Percentiles rank a stretch among this genome's conserved stretches.
Conservation (phyloP, 306 rosid species). For the Rosa persica region DNA sequence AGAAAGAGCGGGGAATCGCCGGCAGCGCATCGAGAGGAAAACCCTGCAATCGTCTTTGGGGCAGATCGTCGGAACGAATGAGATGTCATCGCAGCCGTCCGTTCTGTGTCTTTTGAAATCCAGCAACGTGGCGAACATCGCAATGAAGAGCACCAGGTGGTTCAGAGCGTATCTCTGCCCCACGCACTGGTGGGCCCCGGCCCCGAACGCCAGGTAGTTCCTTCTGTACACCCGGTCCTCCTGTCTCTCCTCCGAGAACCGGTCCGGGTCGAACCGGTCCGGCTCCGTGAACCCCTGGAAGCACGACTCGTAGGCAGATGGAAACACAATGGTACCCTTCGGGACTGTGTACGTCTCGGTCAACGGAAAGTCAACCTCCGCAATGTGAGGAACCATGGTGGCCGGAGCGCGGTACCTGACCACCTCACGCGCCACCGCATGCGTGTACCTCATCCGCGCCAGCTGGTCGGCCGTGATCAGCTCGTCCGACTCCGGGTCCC, state of each 20-base stretch:
- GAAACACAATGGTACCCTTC: constrained; percentile 80
- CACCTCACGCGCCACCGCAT: constrained; percentile 92
- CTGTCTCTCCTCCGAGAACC: constrained; percentile 67
- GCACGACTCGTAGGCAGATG: constrained; percentile 73
- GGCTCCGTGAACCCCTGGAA: constrained; percentile 79
- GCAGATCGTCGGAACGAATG: constrained; percentile 69
- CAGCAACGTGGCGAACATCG: constrained; percentile 65
- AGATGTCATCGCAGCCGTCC: constrained; percentile 88
- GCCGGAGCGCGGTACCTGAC: constrained; percentile 78
- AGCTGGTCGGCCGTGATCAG: constrained; percentile 60
- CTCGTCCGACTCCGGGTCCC: constrained; percentile 62
- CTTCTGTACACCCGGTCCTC: constrained; percentile 68
- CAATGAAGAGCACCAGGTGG: constrained; percentile 81
- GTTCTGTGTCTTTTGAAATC: constrained; percentile 73
- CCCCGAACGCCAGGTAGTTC: constrained; percentile 80
- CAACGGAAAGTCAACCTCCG: constrained; percentile 52
- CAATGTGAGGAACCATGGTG: constrained; percentile 77
- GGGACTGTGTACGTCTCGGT: constrained; percentile 63
- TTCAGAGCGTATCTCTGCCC: constrained; percentile 89
- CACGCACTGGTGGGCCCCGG: constrained; percentile 91
- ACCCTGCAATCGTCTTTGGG: constrained; percentile 90
- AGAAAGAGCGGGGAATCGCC: constrained; percentile 46
- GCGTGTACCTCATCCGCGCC: constrained; percentile 67
- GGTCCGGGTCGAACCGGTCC: constrained; percentile 81
- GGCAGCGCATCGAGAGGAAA: constrained; percentile 45